A percentile compares a stretch with the other conserved stretches of the same genome.
These are phyloP conservation scores for Pyricularia grisea DNA, from an alignment of 2,329 filamentous ascomycete species.

Conservation along the genomic window DNA sequence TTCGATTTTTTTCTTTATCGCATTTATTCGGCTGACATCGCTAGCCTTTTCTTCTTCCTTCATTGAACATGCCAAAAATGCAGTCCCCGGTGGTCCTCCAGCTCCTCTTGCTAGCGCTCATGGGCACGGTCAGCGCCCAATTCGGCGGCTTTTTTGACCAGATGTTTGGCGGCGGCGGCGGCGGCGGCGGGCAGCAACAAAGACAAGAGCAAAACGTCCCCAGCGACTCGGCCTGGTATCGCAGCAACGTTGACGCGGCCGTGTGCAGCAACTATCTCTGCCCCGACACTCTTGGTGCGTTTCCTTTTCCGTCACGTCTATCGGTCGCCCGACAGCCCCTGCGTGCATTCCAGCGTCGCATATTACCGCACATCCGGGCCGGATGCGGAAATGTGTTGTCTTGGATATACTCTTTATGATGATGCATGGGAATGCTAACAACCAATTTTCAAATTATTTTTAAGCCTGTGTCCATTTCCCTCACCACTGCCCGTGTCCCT, in stretches of 20 bases:
- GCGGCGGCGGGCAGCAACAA: conserved; percentile 37
- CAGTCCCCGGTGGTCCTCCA: conserved; percentile 16
- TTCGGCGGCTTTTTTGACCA: conserved; percentile 93
- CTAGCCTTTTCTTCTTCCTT: neutral
- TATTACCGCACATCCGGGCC: neutral
- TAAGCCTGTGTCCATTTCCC: conserved; percentile 92
- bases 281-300: conserved; percentile 65
- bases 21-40: neutral
- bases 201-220: conserved; percentile 67
- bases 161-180: conserved; percentile 67
- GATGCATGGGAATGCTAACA: neutral
- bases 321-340: neutral
- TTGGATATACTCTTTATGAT: neutral
- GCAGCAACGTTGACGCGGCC: conserved; percentile 41
- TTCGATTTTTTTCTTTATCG: neutral
- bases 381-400: neutral
- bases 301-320: neutral
- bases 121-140: conserved; percentile 60
- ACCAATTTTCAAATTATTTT: too few relatives aligned
- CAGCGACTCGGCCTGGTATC: conserved; percentile 75
- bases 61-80: conserved; percentile 18
- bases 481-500: conserved; percentile 92
- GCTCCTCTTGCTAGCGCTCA: conserved; percentile 46
- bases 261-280: conserved; percentile 90
- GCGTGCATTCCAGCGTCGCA: neutral